phyloP scores from a whole-genome alignment of 345 rosid species.

The Corchorus capsularis region DNA sequence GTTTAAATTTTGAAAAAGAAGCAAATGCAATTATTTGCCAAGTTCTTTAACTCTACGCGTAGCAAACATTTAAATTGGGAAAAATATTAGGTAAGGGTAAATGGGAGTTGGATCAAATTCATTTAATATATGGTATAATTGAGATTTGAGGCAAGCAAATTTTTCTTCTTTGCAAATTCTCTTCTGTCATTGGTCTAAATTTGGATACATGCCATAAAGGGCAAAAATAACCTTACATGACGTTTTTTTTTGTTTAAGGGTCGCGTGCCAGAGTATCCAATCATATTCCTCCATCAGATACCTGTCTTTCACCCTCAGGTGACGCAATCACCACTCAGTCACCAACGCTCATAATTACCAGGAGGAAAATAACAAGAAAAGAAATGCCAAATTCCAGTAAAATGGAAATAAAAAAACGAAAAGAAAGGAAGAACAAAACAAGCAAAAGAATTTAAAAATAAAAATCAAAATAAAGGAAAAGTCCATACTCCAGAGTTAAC shows the following conservation, averaged over 20 bases:
- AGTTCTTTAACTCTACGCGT: no score
- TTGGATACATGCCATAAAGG: no score
- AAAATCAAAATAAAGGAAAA: neutral
- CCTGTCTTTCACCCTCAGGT: slow-evolving; percentile 2
- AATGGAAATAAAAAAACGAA: neutral
- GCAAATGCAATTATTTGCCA: neutral
- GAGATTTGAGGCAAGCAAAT: no score
- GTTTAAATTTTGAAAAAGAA: neutral
- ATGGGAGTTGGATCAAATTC: no score
- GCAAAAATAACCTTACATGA: neutral
- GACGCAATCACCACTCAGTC: slow-evolving; percentile 11
- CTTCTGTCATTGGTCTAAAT: no score
- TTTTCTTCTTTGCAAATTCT: no score
- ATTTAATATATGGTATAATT: no score
- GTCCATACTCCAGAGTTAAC: neutral
- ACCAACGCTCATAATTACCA: slow-evolving; percentile 8
- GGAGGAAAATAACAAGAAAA: slow-evolving; percentile 1
- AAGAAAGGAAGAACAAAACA: neutral
- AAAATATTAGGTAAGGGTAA: no score
- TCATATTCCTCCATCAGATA: slow-evolving; percentile 11
- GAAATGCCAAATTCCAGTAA: neutral
- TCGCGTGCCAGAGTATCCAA: neutral
- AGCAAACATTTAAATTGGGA: no score
- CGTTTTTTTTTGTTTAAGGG: neutral
- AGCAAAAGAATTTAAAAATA: neutral